Base-by-base conservation (phyloP, 2,329 filamentous ascomycete genomes). In the Alternaria sp. region DNA sequence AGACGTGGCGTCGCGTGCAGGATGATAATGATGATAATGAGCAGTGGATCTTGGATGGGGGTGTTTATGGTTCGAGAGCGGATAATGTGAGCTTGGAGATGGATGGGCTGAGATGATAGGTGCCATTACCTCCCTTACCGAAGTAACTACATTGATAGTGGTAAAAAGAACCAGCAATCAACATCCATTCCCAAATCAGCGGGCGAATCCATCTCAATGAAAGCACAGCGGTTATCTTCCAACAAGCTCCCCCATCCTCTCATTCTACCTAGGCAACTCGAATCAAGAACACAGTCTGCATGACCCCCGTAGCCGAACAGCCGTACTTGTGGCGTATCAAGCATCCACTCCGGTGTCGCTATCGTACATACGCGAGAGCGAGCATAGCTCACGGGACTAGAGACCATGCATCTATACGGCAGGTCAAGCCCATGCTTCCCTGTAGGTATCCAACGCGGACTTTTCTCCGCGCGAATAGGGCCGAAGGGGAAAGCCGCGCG, bases 21-120 rank as follows among this genome's bases (percentile, higher is more conserved):
- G 84, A 85, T 71, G 84, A 86, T 64, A 81, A 81, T 13, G 83
- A 85, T 57, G 84, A 86, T 66, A 86, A 85, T 59, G 84, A 86
- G 73, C 80, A 81, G 61, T 85, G 83, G 83, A 85, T 86, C 32
- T 63, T 86, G 19, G 83, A 86, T 74, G 84, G 84, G 1, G 84
- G 84, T 17, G 76, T 82, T 1, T 84, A 84, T 68, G 84, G 83
- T 13, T 58, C 60, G 15, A 57, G 62, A 56, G 60, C 60, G 17
- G 64, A 68, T 7, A 68, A 70, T 25, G 66, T 67, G 25, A 59
- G 66, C 26, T 61, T 68, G 30, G 67, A 70, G 47, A 67, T 62
- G 56, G 66, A 68, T 17, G 66, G 64, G 1, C 25, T 69, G 13
- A 54, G 57, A 63, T 66, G 40, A 51, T 15, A 13, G 5, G 9